Evolutionary conservation across 2,329 filamentous ascomycete species (phyloP).

Genomic region (Penicillium oxalicum): DNA sequence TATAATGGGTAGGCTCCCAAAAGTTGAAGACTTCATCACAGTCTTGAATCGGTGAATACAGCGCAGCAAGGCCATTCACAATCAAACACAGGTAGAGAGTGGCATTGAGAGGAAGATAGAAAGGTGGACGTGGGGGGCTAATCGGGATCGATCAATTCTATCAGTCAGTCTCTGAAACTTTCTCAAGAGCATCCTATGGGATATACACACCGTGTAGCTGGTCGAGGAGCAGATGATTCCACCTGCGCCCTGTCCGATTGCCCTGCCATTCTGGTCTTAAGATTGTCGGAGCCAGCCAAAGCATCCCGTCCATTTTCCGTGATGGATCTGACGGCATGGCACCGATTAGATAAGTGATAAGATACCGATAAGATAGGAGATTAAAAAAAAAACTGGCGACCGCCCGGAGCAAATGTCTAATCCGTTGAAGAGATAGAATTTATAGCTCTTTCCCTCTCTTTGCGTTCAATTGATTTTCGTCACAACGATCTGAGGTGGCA

Average conservation of each 20-base stretch:
- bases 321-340: no score
- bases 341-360: no score
- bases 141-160: slow-evolving; percentile 4
- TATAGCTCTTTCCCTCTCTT: no score
- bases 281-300: no score
- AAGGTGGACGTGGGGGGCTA: slow-evolving; percentile 40
- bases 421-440: no score
- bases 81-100: slow-evolving; percentile 76
- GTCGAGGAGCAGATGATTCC: slow-evolving; percentile 15
- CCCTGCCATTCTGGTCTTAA: slow-evolving; percentile 14
- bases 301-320: no score
- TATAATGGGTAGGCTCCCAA: slow-evolving; percentile 94
- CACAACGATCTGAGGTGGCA: no score
- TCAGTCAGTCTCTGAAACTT: slow-evolving; percentile 12
- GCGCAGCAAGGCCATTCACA: slow-evolving; percentile 68
- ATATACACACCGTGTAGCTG: slow-evolving; percentile 24
- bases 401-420: neutral
- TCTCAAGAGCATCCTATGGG: neutral
- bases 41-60: slow-evolving; percentile 88
- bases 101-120: slow-evolving; percentile 63
- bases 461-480: no score
- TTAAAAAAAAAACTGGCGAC: no score
- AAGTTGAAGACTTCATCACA: slow-evolving; percentile 99
- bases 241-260: slow-evolving; percentile 2
- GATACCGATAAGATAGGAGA: no score